Evolutionary conservation across 2,329 filamentous ascomycete genomes (phyloP).

Genomic region (Huntiella decipiens): DNA sequence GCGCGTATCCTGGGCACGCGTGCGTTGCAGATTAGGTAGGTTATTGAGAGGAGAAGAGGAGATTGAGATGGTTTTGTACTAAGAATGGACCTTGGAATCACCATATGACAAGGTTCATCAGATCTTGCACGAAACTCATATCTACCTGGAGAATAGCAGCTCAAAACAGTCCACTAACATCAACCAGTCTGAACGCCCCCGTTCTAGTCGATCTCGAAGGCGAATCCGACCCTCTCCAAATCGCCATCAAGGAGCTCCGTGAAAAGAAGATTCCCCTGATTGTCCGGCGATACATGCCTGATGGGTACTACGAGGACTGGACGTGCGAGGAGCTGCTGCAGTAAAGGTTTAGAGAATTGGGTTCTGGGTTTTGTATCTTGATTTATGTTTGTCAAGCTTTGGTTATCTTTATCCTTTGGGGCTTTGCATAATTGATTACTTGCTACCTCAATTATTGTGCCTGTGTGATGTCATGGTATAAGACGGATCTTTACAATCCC

Average conservation of each 20-base stretch:
- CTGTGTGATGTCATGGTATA: not conserved
- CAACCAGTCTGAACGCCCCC: conserved; percentile 76
- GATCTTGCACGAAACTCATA: too few relatives aligned
- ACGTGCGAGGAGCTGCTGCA: conserved; percentile 85
- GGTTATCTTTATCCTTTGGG: too few relatives aligned
- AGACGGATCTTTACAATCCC: not conserved
- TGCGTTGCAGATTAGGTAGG: conserved; percentile 85
- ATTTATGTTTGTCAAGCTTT: too few relatives aligned
- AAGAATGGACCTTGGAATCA: too few relatives aligned
- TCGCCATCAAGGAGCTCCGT: conserved; percentile 89
- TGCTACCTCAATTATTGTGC: not conserved
- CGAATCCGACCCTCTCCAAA: conserved; percentile 92
- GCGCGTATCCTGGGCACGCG: conserved; percentile 85
- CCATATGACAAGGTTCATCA: too few relatives aligned
- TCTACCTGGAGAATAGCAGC: not conserved
- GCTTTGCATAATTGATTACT: too few relatives aligned
- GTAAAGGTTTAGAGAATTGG: conserved; percentile 17
- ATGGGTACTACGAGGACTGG: conserved; percentile 99
- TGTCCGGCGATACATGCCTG: conserved; percentile 83
- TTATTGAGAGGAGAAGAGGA: not conserved
- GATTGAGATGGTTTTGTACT: not conserved
- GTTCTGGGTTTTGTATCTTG: too few relatives aligned
- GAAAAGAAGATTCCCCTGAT: conserved; percentile 98
- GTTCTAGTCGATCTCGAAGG: conserved; percentile 92
- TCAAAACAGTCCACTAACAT: not conserved